Evolutionary conservation across 106 monocot genomes (phyloP).

Genomic region (Cymbidium sinense): DNA sequence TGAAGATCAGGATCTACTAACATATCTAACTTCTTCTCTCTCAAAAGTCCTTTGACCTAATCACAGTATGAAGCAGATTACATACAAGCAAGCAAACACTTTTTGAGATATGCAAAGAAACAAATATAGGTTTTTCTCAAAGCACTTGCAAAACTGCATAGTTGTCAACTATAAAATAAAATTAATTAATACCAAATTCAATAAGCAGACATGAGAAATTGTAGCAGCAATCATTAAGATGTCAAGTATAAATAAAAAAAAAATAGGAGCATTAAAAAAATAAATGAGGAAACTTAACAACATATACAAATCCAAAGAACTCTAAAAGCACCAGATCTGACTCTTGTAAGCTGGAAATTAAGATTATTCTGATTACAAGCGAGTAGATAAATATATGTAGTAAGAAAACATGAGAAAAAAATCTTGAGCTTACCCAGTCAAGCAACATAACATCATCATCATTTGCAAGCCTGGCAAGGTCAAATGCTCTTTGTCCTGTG

Average conservation of each 20-base stretch:
- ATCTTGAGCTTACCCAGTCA: conserved; percentile 45
- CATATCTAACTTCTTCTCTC: conserved; percentile 62
- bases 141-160: not conserved
- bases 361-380: not conserved
- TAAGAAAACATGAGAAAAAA: not conserved
- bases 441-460: conserved; percentile 84
- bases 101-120: not conserved
- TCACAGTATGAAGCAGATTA: not conserved
- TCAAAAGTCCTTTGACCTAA: conserved; percentile 74
- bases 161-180: not conserved
- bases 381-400: not conserved
- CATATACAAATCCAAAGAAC: not conserved
- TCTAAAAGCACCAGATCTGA: not conserved
- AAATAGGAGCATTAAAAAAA: not conserved
- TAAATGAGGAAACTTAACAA: not conserved
- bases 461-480: conserved; percentile 71
- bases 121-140: not conserved
- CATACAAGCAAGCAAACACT: not conserved
- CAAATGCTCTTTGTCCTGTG: conserved; percentile 75
- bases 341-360: not conserved
- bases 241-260: not conserved
- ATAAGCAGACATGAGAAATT: not conserved
- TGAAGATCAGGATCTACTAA: conserved; percentile 76
- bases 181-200: not conserved
- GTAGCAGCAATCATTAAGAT: not conserved